Evolutionary conservation across 306 rosid genomes (phyloP).

Genomic region (Dalbergia cultrata): DNA sequence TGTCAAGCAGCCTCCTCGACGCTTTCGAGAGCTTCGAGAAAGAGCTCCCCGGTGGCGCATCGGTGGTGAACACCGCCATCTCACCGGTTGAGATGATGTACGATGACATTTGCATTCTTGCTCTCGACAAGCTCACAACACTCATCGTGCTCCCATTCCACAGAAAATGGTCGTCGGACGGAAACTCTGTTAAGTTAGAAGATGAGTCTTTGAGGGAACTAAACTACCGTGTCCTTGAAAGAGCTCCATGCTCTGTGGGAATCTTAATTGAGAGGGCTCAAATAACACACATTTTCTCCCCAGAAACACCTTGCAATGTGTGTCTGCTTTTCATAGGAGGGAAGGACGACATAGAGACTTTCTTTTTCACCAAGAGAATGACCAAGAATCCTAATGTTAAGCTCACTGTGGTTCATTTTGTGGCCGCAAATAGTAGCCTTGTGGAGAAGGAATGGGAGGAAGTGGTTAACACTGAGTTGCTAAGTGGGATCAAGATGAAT

Average conservation of each 20-base stretch:
- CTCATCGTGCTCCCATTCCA: conserved; percentile 77
- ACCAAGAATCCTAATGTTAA: conserved; percentile 45
- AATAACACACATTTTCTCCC: conserved; percentile 40
- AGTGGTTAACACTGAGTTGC: conserved; percentile 45
- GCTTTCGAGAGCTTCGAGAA: conserved; percentile 55
- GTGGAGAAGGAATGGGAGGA: conserved; percentile 5
- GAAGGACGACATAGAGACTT: conserved; percentile 72
- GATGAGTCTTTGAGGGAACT: conserved; percentile 56
- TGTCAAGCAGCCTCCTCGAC: conserved; percentile 47
- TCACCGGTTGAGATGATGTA: conserved; percentile 70
- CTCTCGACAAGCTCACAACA: conserved; percentile 64
- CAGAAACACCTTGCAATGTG: conserved; percentile 41
- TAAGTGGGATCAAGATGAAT: conserved; percentile 32
- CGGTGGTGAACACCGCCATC: conserved; percentile 55
- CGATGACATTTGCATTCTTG: conserved; percentile 72
- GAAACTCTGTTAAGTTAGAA: conserved; percentile 51
- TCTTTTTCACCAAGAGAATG: conserved; percentile 59
- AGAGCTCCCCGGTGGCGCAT: conserved; percentile 36
- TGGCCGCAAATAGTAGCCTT: background rate
- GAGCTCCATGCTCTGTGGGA: conserved; percentile 80
- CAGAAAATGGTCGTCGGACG: conserved; percentile 63
- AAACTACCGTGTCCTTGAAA: conserved; percentile 57
- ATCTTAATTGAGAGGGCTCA: conserved; percentile 59
- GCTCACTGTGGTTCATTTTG: conserved; percentile 52
- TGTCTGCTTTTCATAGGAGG: conserved; percentile 78